Conservation (phyloP, 2,329 filamentous ascomycete species). For the Alternaria incomplexa region DNA sequence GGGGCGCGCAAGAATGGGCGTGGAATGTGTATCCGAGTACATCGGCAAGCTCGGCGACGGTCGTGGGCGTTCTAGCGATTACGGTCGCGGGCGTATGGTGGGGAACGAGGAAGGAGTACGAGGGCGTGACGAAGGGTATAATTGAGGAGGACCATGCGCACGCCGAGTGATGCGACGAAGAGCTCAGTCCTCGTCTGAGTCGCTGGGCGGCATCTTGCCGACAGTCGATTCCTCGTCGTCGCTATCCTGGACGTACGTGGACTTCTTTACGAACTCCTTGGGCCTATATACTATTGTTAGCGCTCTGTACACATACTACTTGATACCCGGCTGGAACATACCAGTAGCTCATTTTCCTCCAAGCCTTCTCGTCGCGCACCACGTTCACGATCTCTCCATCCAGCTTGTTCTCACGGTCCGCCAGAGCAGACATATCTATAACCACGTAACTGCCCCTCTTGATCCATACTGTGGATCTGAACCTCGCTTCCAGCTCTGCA, state of each 20-base stretch:
- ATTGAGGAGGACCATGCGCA: conserved; percentile 40
- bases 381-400: conserved; percentile 91
- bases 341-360: conserved; percentile 92
- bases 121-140: conserved; percentile 41
- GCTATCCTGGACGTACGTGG: conserved; percentile 65
- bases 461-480: conserved; percentile 93
- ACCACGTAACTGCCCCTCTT: conserved; percentile 87
- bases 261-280: conserved; percentile 73
- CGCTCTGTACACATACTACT: conserved; percentile 15
- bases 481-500: conserved; percentile 81
- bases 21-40: conserved; percentile 96
- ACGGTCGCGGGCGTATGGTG: conserved; percentile 70
- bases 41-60: conserved; percentile 65
- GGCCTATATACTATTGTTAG: conserved; percentile 65
- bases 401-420: conserved; percentile 75
- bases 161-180: conserved; percentile 29
- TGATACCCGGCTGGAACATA: conserved; percentile 30
- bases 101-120: conserved; percentile 57
- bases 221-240: conserved; percentile 80
- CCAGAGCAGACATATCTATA: conserved; percentile 71
- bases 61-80: conserved; percentile 72
- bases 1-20: conserved; percentile 84
- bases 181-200: conserved; percentile 68
- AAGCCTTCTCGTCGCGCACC: conserved; percentile 86
- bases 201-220: conserved; percentile 83